These are phyloP conservation scores for Pneumocystis wakefieldiae DNA, from an alignment of 1,139 yeast species.

Conservation along the genomic window DNA sequence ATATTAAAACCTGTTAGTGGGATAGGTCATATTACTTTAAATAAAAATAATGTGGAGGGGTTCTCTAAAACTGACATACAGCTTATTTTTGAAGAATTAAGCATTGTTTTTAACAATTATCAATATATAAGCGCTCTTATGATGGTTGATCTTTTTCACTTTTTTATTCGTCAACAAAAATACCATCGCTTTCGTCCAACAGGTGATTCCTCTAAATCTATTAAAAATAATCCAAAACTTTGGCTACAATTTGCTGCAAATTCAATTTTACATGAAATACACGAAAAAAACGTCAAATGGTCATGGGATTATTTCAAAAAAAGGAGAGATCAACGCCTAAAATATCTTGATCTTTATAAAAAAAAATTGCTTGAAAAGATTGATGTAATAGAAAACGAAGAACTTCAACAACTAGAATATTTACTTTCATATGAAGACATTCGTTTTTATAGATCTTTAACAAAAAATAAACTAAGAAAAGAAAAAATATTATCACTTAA, in stretches of 20 bases:
- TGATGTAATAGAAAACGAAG: slow-evolving; percentile 25
- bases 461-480: slow-evolving; percentile 49
- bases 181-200: slow-evolving; percentile 60
- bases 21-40: slow-evolving; percentile 62
- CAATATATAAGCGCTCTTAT: slow-evolving; percentile 74
- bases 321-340: slow-evolving; percentile 56
- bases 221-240: slow-evolving; percentile 51
- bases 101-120: slow-evolving; percentile 64
- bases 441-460: slow-evolving; percentile 67
- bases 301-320: slow-evolving; percentile 70
- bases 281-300: slow-evolving; percentile 67
- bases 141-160: slow-evolving; percentile 68
- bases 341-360: slow-evolving; percentile 59
- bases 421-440: slow-evolving; percentile 62
- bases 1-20: slow-evolving; percentile 83
- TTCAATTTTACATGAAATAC: slow-evolving; percentile 63
- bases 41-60: slow-evolving; percentile 44
- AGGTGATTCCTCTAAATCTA: slow-evolving; percentile 24
- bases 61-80: slow-evolving; percentile 34
- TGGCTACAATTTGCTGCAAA: slow-evolving; percentile 76
- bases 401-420: slow-evolving; percentile 41
- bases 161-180: slow-evolving; percentile 61
- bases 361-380: slow-evolving; percentile 28
- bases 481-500: slow-evolving; percentile 27
- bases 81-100: slow-evolving; percentile 72